Evolutionary conservation across 139 green algal genomes (phyloP), one percentile per base, ranked within the genome.

Genomic region (Chlamydomonas applanata): DNA sequence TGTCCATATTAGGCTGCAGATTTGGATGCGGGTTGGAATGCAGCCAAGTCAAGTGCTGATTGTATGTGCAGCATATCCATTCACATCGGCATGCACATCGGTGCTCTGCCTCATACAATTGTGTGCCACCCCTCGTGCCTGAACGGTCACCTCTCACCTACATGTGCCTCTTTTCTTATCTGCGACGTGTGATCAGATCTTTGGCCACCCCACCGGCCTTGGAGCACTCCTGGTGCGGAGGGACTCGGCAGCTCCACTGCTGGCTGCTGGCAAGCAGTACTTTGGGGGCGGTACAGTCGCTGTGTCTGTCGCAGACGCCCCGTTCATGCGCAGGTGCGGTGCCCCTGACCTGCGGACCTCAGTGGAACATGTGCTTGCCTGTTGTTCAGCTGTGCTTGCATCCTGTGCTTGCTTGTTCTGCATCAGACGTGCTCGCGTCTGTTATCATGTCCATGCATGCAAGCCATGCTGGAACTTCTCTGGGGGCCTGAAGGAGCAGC

Each of bases 271-370:
- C n/a, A 91, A 88, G 80, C 30, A 46, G 1, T 98, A 95, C 82
- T 97, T 95, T 85, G 91, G 93, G 2, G 94, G 94, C 1, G 93
- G 93, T 20, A 92, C 92, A 4, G 89, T 96, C 46, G 80, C 76
- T 60, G 86, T 82, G 17, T 79, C 82, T 1, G 40, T 86, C 25
- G 80, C 91, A 11, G 78, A 91, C 0, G 44, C 4, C 44, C 54
- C 40, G 7, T 49, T 49, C 40, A 49, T 49, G 40, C 40, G 40
- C 40, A 49, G 40, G 40, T 49, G 40, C n/a, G n/a, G n/a, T n/a
- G n/a, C n/a, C n/a, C n/a, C n/a, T n/a, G n/a, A n/a, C n/a, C n/a
- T n/a, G n/a, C n/a, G 40, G 40, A 19, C 7, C 40, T 49, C 40
- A 11, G 7, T 19, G 52, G 54, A 33, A 29, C 9, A 4, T 17